Percentiles rank a stretch among this genome's conserved stretches.
phyloP scores from a whole-genome alignment of 108 stramenopile genomes.

The Epipyxis sp. region DNA sequence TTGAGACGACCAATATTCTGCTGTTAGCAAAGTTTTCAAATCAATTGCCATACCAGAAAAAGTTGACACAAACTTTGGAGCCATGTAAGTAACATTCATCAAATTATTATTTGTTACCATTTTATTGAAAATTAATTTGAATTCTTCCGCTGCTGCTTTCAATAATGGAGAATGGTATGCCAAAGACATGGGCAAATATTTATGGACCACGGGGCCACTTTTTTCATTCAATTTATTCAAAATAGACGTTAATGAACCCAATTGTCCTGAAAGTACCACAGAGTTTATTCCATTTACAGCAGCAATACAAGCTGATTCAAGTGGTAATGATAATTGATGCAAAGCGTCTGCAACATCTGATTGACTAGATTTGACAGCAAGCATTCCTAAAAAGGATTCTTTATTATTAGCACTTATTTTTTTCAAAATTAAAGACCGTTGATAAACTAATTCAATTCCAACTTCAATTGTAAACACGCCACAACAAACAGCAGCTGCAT shows the following conservation, averaged over 20 bases:
- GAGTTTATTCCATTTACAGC: slow-evolving; percentile 28
- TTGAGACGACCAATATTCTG: slow-evolving; percentile 43
- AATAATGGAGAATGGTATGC: slow-evolving; percentile 51
- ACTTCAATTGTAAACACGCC: slow-evolving; percentile 43
- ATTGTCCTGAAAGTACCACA: slow-evolving; percentile 29
- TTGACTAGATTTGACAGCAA: slow-evolving; percentile 26
- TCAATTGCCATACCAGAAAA: slow-evolving; percentile 37
- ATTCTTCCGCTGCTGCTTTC: slow-evolving; percentile 38
- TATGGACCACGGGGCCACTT: too few relatives aligned
- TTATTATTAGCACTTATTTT: slow-evolving; percentile 3
- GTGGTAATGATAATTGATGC: not conserved
- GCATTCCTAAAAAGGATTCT: slow-evolving; percentile 12
- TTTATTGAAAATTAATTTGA: slow-evolving; percentile 34
- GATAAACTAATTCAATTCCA: slow-evolving; percentile 19
- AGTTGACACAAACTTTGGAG: slow-evolving; percentile 42
- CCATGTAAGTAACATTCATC: too few relatives aligned
- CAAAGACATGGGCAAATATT: slow-evolving; percentile 32
- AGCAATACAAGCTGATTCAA: not conserved
- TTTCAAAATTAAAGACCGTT: slow-evolving; percentile 23
- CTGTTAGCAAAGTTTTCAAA: slow-evolving; percentile 27
- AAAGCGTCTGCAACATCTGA: slow-evolving; percentile 4
- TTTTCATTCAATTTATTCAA: too few relatives aligned
- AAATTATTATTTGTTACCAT: too few relatives aligned
- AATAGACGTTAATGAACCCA: too few relatives aligned
- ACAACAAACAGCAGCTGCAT: slow-evolving; percentile 42